These are phyloP conservation scores for Alternaria brassicae DNA, from an alignment of 2,329 filamentous ascomycete genomes.

Conservation along the genomic window DNA sequence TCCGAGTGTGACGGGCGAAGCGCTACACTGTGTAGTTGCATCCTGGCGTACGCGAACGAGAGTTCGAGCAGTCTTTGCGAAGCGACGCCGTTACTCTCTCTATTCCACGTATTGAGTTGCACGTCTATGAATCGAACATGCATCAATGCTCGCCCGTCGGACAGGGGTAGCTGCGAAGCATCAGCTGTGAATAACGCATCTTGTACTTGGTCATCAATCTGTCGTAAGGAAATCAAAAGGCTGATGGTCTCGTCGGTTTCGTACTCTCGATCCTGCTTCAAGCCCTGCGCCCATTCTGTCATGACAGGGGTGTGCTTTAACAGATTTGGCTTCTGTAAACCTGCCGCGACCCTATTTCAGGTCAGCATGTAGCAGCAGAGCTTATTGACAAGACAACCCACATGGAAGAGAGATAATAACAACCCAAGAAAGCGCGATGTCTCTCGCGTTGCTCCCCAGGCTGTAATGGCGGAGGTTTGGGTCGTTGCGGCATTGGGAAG, in stretches of 20 bases:
- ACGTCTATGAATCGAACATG: slow-evolving; percentile 38
- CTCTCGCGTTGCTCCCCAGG: slow-evolving; percentile 33
- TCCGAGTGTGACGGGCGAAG: slow-evolving; percentile 24
- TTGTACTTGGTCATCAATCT: slow-evolving; percentile 45
- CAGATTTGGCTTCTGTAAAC: slow-evolving; percentile 43
- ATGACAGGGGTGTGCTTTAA: slow-evolving; percentile 41
- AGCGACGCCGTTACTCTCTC: slow-evolving; percentile 13
- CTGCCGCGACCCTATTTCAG: slow-evolving; percentile 33
- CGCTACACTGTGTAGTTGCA: slow-evolving; percentile 37
- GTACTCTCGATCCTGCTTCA: slow-evolving; percentile 33
- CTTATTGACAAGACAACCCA: slow-evolving; percentile 9
- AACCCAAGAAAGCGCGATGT: slow-evolving; percentile 43
- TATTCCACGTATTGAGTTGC: slow-evolving; percentile 38
- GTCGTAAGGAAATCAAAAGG: slow-evolving; percentile 35
- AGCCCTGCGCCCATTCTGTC: slow-evolving; percentile 32
- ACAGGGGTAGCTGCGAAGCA: slow-evolving; percentile 29
- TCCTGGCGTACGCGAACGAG: slow-evolving; percentile 36
- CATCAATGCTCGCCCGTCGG: slow-evolving; percentile 39
- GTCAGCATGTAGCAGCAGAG: neutral
- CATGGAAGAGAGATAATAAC: slow-evolving; percentile 46
- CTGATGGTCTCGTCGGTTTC: slow-evolving; percentile 35
- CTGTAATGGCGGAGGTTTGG: slow-evolving; percentile 19
- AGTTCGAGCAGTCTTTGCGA: slow-evolving; percentile 35
- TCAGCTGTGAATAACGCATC: slow-evolving; percentile 36
- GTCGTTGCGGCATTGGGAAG: slow-evolving; percentile 17